Percentiles rank a stretch among this genome's conserved stretches.
These are phyloP conservation scores for Stemphylium vesicarium DNA, from an alignment of 2,329 filamentous ascomycete genomes.

Conservation along the genomic window DNA sequence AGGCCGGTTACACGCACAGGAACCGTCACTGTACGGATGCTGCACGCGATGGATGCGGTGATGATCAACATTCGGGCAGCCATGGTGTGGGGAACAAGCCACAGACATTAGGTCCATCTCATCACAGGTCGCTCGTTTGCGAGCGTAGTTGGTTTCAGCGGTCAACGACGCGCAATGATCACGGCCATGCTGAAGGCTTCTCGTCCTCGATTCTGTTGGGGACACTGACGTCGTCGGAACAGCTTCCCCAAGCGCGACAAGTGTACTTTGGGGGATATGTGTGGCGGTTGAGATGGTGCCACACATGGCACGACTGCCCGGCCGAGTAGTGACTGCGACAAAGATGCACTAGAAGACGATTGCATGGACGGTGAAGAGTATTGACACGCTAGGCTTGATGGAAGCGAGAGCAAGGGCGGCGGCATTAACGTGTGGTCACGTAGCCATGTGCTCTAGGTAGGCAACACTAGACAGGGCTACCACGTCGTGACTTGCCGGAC, in stretches of 20 bases:
- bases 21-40: background rate
- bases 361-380: slow-evolving; percentile 8
- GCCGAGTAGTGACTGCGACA: background rate
- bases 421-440: slow-evolving; percentile 4
- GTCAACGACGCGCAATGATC: background rate
- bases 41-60: background rate
- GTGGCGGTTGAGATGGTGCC: background rate
- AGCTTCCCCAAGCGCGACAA: slow-evolving; percentile 1
- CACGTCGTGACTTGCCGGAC: background rate
- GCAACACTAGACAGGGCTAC: background rate
- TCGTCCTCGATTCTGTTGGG: background rate
- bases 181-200: background rate
- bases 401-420: slow-evolving; percentile 6
- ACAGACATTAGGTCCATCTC: background rate
- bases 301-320: background rate
- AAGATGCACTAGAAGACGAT: slow-evolving; percentile 2
- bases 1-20: background rate
- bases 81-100: background rate
- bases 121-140: background rate
- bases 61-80: slow-evolving; percentile 11
- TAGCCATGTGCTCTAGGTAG: background rate
- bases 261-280: background rate
- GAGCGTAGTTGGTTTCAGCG: slow-evolving; percentile 6
- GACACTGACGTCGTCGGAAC: background rate
- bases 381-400: slow-evolving; percentile 5